Percentiles rank a stretch among this genome's conserved stretches.
Conservation (phyloP, 805 yeast species). For the Metschnikowia continentalis region DNA sequence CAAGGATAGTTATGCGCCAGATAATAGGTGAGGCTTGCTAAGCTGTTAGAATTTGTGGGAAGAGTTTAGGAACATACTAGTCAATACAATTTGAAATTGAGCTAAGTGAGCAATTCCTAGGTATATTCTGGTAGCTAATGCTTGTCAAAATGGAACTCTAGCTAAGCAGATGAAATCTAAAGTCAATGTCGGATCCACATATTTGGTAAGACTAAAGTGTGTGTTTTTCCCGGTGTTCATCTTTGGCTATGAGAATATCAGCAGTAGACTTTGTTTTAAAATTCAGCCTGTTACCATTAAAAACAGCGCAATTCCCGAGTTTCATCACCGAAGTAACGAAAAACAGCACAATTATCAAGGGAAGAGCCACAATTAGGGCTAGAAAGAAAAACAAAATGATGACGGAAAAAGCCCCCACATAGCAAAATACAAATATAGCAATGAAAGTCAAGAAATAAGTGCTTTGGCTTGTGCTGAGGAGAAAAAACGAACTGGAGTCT, state of each 20-base stretch:
- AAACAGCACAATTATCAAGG: not conserved
- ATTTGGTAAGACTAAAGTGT: not conserved
- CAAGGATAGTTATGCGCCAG: conserved; percentile 9
- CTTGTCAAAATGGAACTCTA: not conserved
- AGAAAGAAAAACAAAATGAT: not conserved
- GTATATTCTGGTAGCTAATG: not conserved
- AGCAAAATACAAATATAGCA: not conserved
- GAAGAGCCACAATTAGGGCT: not conserved
- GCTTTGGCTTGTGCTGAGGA: not conserved
- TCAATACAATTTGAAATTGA: not conserved
- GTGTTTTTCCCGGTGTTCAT: not conserved
- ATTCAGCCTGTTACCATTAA: too few relatives aligned
- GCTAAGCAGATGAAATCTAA: too few relatives aligned
- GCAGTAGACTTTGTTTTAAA: not conserved
- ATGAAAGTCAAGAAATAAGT: not conserved
- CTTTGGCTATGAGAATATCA: not conserved
- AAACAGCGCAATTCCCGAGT: not conserved
- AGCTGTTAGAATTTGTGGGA: not conserved
- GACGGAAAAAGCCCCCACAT: not conserved
- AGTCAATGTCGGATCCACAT: not conserved
- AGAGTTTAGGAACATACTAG: not conserved
- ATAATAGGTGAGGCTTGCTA: not conserved
- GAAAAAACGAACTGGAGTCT: not conserved
- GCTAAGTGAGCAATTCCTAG: not conserved
- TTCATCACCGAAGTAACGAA: not conserved